These are phyloP conservation scores for Diaporthe vexans DNA, from an alignment of 2,329 filamentous ascomycete species.

Conservation along the genomic window DNA sequence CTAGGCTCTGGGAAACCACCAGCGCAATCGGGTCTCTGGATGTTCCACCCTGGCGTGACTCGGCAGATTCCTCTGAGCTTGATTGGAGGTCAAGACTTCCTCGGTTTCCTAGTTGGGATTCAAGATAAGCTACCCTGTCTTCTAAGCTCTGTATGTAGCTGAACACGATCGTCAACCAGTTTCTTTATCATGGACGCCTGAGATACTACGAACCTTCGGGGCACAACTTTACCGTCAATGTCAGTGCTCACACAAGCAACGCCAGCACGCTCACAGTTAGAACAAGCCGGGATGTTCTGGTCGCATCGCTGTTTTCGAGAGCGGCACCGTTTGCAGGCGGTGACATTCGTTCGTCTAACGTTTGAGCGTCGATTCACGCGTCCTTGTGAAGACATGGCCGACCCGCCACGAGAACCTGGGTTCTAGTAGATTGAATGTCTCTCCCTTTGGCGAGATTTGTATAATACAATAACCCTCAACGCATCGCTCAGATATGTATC, in stretches of 20 bases:
- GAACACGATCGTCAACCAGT: conserved; percentile 1
- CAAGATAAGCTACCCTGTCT: not conserved
- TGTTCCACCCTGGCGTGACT: not conserved
- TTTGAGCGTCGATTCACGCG: conserved; percentile 18
- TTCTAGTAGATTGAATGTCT: not conserved
- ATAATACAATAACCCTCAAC: not conserved
- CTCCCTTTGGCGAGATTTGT: not conserved
- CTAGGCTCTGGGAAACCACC: not conserved
- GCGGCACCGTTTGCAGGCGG: conserved; percentile 42
- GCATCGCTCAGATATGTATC: not conserved
- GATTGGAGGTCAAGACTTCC: not conserved
- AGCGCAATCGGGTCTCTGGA: conserved; percentile 11
- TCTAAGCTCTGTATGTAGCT: conserved; percentile 8
- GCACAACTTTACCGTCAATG: not conserved
- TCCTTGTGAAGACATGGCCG: not conserved
- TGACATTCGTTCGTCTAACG: conserved; percentile 43
- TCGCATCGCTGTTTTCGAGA: conserved; percentile 43
- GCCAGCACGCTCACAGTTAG: conserved; percentile 39
- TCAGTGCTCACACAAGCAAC: conserved; percentile 39
- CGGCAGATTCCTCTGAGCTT: not conserved
- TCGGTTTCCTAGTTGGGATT: not conserved
- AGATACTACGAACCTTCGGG: not conserved
- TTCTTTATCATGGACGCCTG: not conserved
- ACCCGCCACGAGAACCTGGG: not conserved
- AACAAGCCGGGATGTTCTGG: conserved; percentile 42